A percentile compares a stretch with the other conserved stretches of the same genome.
Conservation (phyloP, 2,329 filamentous ascomycete genomes). For the Cercospora sojina region DNA sequence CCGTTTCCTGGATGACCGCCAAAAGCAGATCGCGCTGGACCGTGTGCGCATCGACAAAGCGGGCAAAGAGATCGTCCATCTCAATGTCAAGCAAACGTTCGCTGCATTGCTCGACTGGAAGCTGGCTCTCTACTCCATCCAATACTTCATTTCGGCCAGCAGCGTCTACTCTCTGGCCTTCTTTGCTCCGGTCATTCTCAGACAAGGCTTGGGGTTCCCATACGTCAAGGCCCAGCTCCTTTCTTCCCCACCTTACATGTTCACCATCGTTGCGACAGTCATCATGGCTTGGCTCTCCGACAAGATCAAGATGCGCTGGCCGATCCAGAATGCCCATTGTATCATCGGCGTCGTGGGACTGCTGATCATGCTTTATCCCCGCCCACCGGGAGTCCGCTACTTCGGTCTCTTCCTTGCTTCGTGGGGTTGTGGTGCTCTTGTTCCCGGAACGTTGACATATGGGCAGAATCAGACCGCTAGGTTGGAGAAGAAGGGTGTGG, state of each 20-base stretch:
- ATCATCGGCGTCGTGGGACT: conserved; percentile 64
- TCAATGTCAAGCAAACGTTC: conserved; percentile 30
- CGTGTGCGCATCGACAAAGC: conserved; percentile 35
- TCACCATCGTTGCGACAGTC: conserved; percentile 65
- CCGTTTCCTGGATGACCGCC: conserved; percentile 33
- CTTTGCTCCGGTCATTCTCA: conserved; percentile 74
- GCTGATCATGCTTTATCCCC: conserved; percentile 69
- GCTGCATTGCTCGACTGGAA: conserved; percentile 36
- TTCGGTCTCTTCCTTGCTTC: conserved; percentile 73
- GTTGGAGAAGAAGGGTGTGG: conserved; percentile 36
- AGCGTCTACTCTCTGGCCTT: conserved; percentile 72
- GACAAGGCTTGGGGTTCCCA: conserved; percentile 61
- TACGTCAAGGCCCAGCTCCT: conserved; percentile 67
- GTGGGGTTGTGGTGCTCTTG: conserved; percentile 72
- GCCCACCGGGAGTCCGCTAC: conserved; percentile 60
- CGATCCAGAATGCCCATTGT: conserved; percentile 65
- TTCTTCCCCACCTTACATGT: conserved; percentile 66
- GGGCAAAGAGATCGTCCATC: conserved; percentile 30
- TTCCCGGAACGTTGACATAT: conserved; percentile 70
- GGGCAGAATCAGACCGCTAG: conserved; percentile 37
- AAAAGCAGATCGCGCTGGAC: conserved; percentile 38
- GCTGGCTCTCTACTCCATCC: conserved; percentile 33
- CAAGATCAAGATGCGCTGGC: conserved; percentile 63
- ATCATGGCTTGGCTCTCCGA: conserved; percentile 63
- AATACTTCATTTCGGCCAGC: conserved; percentile 37